phyloP scores from a whole-genome alignment of 192 early-diverging fungal genomes.

The Coemansia sp. region DNA sequence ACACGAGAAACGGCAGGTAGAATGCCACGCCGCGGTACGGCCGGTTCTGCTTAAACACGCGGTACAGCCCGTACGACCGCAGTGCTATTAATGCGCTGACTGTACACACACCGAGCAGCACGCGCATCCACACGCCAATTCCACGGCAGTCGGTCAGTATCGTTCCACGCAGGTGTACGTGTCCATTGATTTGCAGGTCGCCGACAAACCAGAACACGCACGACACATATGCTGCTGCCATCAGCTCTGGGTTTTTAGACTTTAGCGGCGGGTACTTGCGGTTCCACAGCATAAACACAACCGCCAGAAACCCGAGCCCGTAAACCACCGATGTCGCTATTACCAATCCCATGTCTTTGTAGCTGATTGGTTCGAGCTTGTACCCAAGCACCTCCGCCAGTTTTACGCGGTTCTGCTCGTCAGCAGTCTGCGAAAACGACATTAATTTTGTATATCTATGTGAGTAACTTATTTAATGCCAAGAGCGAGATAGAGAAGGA shows the following conservation, averaged over 20 bases:
- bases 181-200: constrained; percentile 50
- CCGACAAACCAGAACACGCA: constrained; percentile 49
- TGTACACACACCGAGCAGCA: constrained; percentile 47
- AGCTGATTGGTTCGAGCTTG: constrained; percentile 30
- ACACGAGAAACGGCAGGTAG: constrained; percentile 30
- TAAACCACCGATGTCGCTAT: constrained; percentile 27
- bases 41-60: constrained; percentile 28
- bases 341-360: constrained; percentile 31
- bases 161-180: constrained; percentile 24
- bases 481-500: neutral
- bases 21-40: constrained; percentile 30
- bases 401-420: constrained; percentile 29
- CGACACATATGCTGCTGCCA: constrained; percentile 21
- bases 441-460: constrained; percentile 3
- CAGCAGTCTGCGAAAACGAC: constrained; percentile 34
- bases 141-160: constrained; percentile 27
- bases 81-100: constrained; percentile 40
- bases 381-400: constrained; percentile 23
- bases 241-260: constrained; percentile 37
- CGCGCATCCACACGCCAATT: constrained; percentile 47
- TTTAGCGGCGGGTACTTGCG: constrained; percentile 47
- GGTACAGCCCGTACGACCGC: constrained; percentile 38
- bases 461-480: neutral
- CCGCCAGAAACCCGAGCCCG: constrained; percentile 33
- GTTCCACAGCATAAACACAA: constrained; percentile 36